Evolutionary conservation across 2,329 filamentous ascomycete species (phyloP).

Genomic region (Parascedosporium putredinis): DNA sequence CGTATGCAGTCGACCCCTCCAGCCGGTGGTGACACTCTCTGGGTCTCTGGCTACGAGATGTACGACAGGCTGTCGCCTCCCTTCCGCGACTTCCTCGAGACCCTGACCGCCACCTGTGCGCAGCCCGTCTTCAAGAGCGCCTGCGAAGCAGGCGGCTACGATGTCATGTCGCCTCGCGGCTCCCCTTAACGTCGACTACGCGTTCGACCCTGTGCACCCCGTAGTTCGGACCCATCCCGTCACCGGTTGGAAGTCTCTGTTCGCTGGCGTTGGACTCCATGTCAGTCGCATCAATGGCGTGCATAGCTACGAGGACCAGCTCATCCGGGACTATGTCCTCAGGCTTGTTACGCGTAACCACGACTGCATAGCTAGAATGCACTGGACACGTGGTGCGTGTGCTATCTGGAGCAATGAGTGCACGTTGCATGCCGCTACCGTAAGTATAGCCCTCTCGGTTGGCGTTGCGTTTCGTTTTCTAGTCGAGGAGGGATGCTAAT

Average conservation of each 20-base stretch:
- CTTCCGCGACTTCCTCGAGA: conserved; percentile 41
- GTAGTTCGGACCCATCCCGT: conserved; percentile 52
- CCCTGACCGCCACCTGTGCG: conserved; percentile 37
- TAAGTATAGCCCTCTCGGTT: conserved; percentile 29
- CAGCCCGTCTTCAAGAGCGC: conserved; percentile 40
- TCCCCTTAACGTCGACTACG: conserved; percentile 33
- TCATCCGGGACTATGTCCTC: conserved; percentile 36
- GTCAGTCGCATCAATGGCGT: conserved; percentile 47
- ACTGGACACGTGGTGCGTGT: conserved; percentile 29
- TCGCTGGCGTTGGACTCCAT: conserved; percentile 36
- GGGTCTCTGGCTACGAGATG: conserved; percentile 52
- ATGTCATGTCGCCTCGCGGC: conserved; percentile 26
- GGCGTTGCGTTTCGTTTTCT: not conserved
- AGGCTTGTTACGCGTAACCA: conserved; percentile 43
- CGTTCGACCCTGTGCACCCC: conserved; percentile 40
- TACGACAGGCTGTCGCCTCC: conserved; percentile 43
- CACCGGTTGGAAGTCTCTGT: conserved; percentile 46
- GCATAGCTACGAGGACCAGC: conserved; percentile 41
- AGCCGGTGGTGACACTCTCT: conserved; percentile 50
- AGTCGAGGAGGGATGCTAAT: not conserved
- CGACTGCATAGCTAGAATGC: conserved; percentile 40
- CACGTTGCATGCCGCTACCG: conserved; percentile 39
- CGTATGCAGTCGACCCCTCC: conserved; percentile 44
- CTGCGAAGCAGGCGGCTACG: conserved; percentile 33
- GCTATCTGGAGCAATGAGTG: conserved; percentile 50